Conservation (phyloP, 2,329 filamentous ascomycete genomes). For the Ophiostoma perfectum region DNA sequence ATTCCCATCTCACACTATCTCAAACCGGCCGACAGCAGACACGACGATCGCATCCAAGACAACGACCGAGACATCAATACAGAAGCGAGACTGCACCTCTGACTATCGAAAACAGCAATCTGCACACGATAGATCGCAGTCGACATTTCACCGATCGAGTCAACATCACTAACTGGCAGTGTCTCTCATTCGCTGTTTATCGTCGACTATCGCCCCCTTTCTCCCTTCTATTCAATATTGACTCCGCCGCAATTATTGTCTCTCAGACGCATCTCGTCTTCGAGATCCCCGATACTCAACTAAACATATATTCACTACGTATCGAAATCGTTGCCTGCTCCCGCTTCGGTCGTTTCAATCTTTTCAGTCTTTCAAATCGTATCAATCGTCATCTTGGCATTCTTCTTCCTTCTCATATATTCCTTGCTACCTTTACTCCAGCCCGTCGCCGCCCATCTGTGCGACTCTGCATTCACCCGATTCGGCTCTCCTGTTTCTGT, state of each 20-base stretch:
- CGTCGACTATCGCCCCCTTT: too few relatives aligned
- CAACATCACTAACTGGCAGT: neutral
- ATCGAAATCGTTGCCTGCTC: too few relatives aligned
- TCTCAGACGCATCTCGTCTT: neutral
- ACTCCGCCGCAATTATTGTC: neutral
- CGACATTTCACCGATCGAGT: neutral
- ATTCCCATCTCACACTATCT: neutral
- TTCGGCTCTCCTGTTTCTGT: neutral
- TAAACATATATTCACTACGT: too few relatives aligned
- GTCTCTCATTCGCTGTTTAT: too few relatives aligned
- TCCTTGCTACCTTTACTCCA: too few relatives aligned
- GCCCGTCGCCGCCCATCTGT: neutral
- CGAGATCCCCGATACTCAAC: neutral
- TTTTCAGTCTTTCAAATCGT: too few relatives aligned
- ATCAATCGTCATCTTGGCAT: too few relatives aligned
- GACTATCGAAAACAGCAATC: neutral
- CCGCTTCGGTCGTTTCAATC: too few relatives aligned
- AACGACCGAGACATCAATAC: neutral
- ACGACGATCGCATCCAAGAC: neutral
- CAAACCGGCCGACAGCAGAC: neutral
- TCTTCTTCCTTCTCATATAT: too few relatives aligned
- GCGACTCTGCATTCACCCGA: neutral
- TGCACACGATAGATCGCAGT: neutral
- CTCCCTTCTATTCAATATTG: too few relatives aligned
- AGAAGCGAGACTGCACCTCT: neutral